Base-by-base conservation (phyloP, 805 yeast genomes). In the Clavispora phyllophila region DNA sequence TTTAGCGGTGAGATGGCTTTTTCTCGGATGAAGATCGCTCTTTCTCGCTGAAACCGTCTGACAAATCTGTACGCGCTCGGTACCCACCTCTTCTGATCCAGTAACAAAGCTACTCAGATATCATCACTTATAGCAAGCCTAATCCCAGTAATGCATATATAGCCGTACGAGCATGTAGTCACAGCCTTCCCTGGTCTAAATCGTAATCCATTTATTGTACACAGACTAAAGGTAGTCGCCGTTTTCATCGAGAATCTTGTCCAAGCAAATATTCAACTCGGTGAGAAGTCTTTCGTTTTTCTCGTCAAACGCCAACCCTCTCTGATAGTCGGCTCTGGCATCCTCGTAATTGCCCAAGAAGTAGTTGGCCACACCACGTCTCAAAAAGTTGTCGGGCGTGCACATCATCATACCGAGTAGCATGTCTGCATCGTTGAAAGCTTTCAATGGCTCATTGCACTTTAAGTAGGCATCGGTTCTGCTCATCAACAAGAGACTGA, bases 351-450 rank as follows among this genome's bases (percentile, higher is more conserved):
- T 78, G 1, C 84, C 86, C 57, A 85, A 65, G 52, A 82, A 79
- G 51, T 65, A 63, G 50, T 73, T 69, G 36, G 85, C 79, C 38
- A 84, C 80, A 1, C 88, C 84, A 54, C 83, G 75, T 65, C 93
- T 75, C 41, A 84, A 68, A 55, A 82, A 83, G 57, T 84, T 82
- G 41, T 85, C 93, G 1, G 90, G 80, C 4, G 79, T 65, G 41
- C 68, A 63, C 58, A 79, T 65, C 62, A 79, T 81, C 55, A 83
- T 70, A 32, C 77, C 77, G 44, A 79, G 61, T 48, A 83, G 65
- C 66, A 83, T 62, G 47, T 84, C 90, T 3, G 86, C 78, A 56
- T 85, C 95, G 50, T 79, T 78, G 56, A 66, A 75, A 0, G 89
- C 90, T 43, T 75, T 77, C 36, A 79, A 50, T 57, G 70, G 79